These are phyloP conservation scores for Metarhizium guizhouense DNA, from an alignment of 2,329 filamentous ascomycete species.

Conservation along the genomic window DNA sequence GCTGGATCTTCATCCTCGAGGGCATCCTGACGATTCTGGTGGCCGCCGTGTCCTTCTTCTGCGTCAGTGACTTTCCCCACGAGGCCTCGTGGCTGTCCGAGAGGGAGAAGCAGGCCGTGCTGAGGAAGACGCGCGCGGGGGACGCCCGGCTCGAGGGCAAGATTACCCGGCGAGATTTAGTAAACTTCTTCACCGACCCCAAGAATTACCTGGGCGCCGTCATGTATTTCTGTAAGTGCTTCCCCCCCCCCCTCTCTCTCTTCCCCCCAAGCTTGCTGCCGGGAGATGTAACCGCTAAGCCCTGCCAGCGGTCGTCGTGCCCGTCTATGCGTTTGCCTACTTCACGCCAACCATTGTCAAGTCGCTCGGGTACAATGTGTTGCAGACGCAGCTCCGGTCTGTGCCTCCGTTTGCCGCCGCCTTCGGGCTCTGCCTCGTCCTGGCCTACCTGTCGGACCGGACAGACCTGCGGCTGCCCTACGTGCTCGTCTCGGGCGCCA, in stretches of 20 bases:
- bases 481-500: slow-evolving; percentile 49
- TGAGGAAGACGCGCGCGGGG: slow-evolving; percentile 31
- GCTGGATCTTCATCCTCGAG: slow-evolving; percentile 31
- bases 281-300: not conserved
- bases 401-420: slow-evolving; percentile 51
- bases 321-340: slow-evolving; percentile 43
- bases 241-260: slow-evolving; percentile 9
- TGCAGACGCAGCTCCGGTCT: slow-evolving; percentile 44
- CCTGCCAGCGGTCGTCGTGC: slow-evolving; percentile 19
- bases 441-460: slow-evolving; percentile 57
- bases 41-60: slow-evolving; percentile 55
- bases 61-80: slow-evolving; percentile 69
- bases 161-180: slow-evolving; percentile 26
- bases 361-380: slow-evolving; percentile 14
- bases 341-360: slow-evolving; percentile 48
- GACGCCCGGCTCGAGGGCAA: slow-evolving; percentile 31
- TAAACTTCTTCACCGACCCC: slow-evolving; percentile 64
- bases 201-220: slow-evolving; percentile 50
- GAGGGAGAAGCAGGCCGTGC: slow-evolving; percentile 37
- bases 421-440: slow-evolving; percentile 48
- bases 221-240: slow-evolving; percentile 31
- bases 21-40: slow-evolving; percentile 57
- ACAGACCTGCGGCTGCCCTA: slow-evolving; percentile 53
- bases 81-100: slow-evolving; percentile 57
- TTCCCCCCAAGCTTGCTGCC: not conserved